Percentiles rank a stretch among this genome's conserved stretches.
phyloP scores from a whole-genome alignment of 2,329 filamentous ascomycete genomes.

The Amauroascus verrucosus region DNA sequence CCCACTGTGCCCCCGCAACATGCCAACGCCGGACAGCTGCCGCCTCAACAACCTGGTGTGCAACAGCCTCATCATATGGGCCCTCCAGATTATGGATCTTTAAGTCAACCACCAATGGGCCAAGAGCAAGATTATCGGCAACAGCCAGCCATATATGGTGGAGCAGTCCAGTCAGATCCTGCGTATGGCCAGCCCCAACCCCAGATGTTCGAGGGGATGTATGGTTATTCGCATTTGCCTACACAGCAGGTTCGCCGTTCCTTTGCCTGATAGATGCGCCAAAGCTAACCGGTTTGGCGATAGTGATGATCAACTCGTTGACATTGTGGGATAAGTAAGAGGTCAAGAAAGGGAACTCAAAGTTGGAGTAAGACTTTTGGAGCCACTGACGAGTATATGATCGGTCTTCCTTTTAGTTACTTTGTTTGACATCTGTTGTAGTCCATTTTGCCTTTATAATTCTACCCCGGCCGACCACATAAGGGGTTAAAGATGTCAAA shows the following conservation, averaged over 20 bases:
- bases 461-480: not conserved
- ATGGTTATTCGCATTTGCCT: constrained; percentile 69
- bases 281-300: not conserved
- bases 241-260: constrained; percentile 61
- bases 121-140: constrained; percentile 70
- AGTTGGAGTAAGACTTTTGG: constrained; percentile 2
- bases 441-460: not conserved
- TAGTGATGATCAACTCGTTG: constrained; percentile 1
- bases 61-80: constrained; percentile 47
- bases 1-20: constrained; percentile 17
- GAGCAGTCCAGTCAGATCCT: constrained; percentile 64
- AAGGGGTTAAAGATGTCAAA: constrained; percentile 1
- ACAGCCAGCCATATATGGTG: constrained; percentile 67
- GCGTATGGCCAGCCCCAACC: constrained; percentile 65
- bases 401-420: not conserved
- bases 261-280: not conserved
- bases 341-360: not conserved
- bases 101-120: constrained; percentile 53
- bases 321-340: not conserved
- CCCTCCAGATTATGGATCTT: constrained; percentile 48
- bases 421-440: not conserved
- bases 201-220: constrained; percentile 80
- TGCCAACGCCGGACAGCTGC: constrained; percentile 28
- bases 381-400: not conserved
- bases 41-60: constrained; percentile 34